These are phyloP conservation scores for Solanum okadae DNA, from an alignment of 257 asterid genomes.

Conservation along the genomic window DNA sequence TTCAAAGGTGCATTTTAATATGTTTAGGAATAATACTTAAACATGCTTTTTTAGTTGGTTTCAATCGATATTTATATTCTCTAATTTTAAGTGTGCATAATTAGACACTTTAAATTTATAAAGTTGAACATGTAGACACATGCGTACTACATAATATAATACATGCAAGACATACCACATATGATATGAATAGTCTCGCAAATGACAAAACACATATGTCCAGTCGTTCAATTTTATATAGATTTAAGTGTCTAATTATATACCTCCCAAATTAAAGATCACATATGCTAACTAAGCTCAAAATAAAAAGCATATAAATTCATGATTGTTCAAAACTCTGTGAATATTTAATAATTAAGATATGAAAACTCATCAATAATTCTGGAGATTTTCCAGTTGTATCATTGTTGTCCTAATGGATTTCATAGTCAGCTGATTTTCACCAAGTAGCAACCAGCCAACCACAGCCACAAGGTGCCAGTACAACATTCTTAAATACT, in stretches of 20 bases:
- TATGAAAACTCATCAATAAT: not conserved
- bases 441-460: not conserved
- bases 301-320: not conserved
- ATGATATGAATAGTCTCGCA: fast-evolving
- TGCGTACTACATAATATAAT: too few relatives aligned
- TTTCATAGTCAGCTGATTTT: not conserved
- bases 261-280: fast-evolving
- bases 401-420: not conserved
- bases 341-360: not conserved
- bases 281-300: not conserved
- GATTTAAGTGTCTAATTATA: not conserved
- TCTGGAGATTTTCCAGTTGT: not conserved
- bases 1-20: too few relatives aligned
- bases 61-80: too few relatives aligned
- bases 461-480: not conserved
- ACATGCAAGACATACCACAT: not conserved
- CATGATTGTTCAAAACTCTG: not conserved
- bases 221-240: fast-evolving
- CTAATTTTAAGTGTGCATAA: too few relatives aligned
- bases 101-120: too few relatives aligned
- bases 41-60: too few relatives aligned
- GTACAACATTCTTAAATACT: not conserved
- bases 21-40: too few relatives aligned
- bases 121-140: too few relatives aligned
- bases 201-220: fast-evolving